A percentile compares a stretch with the other conserved stretches of the same genome.
phyloP scores from a whole-genome alignment of 768 basidiomycete species.

The Tulasnella sp. region DNA sequence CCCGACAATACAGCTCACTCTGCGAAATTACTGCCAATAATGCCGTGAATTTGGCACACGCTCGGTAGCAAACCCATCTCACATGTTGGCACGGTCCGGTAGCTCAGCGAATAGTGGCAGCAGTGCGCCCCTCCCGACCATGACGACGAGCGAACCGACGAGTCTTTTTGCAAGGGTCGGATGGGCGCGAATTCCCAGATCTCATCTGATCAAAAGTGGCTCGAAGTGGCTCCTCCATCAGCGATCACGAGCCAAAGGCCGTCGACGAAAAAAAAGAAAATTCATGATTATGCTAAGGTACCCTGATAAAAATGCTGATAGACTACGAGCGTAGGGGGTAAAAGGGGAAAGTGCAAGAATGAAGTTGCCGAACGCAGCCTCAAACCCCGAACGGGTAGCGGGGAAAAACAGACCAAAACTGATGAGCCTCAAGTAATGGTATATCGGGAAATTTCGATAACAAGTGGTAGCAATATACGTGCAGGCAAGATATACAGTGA shows the following conservation, averaged over 20 bases:
- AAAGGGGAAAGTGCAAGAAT: neutral
- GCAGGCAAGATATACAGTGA: neutral
- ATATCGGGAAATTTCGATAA: constrained; percentile 13
- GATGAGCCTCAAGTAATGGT: constrained; percentile 4
- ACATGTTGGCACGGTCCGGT: neutral
- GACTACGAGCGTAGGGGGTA: neutral
- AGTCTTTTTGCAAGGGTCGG: constrained; percentile 12
- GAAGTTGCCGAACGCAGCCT: constrained; percentile 1
- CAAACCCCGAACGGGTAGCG: neutral
- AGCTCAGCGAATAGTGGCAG: constrained; percentile 6
- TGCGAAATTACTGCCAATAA: neutral
- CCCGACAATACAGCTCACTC: neutral
- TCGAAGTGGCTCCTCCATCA: constrained; percentile 1
- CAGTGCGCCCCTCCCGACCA: neutral
- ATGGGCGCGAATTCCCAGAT: neutral
- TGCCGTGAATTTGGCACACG: constrained; percentile 6
- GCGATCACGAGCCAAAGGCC: neutral
- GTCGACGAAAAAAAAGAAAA: neutral
- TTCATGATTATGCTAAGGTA: neutral
- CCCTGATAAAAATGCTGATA: neutral
- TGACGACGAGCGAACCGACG: neutral
- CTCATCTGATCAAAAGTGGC: neutral
- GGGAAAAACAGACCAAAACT: neutral
- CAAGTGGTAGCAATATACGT: constrained; percentile 15
- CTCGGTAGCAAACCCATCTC: neutral